Evolutionary conservation across 768 basidiomycete genomes (phyloP), one percentile per base, ranked within the genome.

Genomic region (Lentinus brumalis): DNA sequence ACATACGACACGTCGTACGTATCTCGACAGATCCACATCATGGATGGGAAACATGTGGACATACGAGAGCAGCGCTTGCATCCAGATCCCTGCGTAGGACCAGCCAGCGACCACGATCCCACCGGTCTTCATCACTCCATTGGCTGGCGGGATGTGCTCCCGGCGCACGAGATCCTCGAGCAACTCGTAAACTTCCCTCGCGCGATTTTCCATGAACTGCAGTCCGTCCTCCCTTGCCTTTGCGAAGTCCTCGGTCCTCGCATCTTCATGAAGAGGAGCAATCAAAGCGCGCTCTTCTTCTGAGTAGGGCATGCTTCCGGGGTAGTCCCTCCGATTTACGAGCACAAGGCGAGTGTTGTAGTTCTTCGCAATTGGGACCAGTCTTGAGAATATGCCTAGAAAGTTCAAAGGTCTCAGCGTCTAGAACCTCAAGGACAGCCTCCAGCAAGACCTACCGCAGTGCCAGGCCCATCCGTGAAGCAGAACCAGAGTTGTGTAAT

Each of bases 251-350:
- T 35, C 35, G 35, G 35, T 3, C 7, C 35, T 35, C 35, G 35
- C 35, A 3, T 35, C 35, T 7, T 35, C 7, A 3, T 6, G 35
- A 3, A 11, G 35, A 11, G 35, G 35, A 11, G 35, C 35, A 1
- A 62, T 21, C 41, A 45, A 12, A 21, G 41, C 51, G 26, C 50
- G 35, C 44, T 69, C 68, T 12, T 50, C 50, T 29, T 40, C 40
- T 2, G 56, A 39, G 49, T 52, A 60, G 12, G 57, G 62, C 12
- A 64, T 51, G 11, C 66, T 63, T 3, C 62, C 59, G 5, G 61
- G 64, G 35, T 67, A 69, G 55, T 63, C 68, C 10, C 66, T 59
- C 11, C 64, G 61, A 42, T 64, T 67, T 26, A 67, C 35, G 14
- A 56, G 38, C 29, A 69, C 52, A 15, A 69, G 41, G 12, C 68